These are phyloP conservation scores for Claviceps sp. DNA, from an alignment of 2,329 filamentous ascomycete genomes.

Conservation along the genomic window DNA sequence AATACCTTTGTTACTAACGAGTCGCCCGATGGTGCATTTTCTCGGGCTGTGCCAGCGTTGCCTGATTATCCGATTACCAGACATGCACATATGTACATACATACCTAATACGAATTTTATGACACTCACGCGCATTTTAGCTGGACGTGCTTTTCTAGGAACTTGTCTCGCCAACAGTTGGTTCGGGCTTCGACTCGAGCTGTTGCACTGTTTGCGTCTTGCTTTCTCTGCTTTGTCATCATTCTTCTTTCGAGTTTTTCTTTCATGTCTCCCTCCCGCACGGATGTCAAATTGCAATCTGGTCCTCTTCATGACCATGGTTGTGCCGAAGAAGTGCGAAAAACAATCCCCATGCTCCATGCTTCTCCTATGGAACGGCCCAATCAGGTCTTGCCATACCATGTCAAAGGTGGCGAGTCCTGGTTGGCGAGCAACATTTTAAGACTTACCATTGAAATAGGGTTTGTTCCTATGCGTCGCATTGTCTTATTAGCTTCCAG, in stretches of 20 bases:
- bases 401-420: neutral
- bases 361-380: constrained; percentile 12
- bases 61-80: neutral
- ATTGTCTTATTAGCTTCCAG: too few species aligned
- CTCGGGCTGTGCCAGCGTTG: neutral
- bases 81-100: neutral
- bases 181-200: neutral
- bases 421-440: constrained; percentile 17
- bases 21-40: neutral
- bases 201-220: neutral
- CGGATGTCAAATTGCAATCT: constrained; percentile 99
- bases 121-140: neutral
- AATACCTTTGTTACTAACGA: neutral
- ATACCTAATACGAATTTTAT: neutral
- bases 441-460: neutral
- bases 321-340: constrained; percentile 99
- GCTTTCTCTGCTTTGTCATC: neutral
- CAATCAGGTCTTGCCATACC: constrained; percentile 2
- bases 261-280: constrained; percentile 41
- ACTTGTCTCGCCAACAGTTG: too few species aligned
- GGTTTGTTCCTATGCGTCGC: too few species aligned
- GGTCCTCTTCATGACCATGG: constrained; percentile 67
- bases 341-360: constrained; percentile 35
- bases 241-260: neutral
- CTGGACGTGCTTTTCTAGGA: neutral